Base-by-base conservation (phyloP, 257 asterid genomes). In the Ehretia macrophylla region DNA sequence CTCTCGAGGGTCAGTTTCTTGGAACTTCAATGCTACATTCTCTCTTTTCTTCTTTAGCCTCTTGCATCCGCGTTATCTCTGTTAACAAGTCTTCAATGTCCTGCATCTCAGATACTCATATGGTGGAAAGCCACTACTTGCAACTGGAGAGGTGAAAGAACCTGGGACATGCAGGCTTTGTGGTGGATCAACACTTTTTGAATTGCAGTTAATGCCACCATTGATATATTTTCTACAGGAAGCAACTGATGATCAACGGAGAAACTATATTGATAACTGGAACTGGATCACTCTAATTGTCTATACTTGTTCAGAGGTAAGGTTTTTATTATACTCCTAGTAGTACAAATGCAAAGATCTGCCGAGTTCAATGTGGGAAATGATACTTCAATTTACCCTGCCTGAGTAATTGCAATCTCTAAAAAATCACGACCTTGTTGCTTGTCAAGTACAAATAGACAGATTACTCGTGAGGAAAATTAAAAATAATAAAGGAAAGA, bases 151-250 rank as follows among this genome's bases (percentile, higher is more conserved):
- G 50, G 69, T 44, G 23, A 68, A 65, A 52, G 78, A 74, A 63
- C 75, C 83, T 0, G 95, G 83, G 47, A 60, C 11, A 9, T 91
- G 98, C 78, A 58, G 57, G 56, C 71, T 71, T 8, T 91, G 98
- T 67, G 96, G 96, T 56, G 92, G 64, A 39, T 32, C 77, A 37
- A 79, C 90, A 68, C 88, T 75, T 44, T 88, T 77, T 50, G 98
- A 88, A 72, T 67, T 91, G 98, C 98, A 91, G 77, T 63, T 91
- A 71, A 85, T 91, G 98, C 85, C 95, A 3, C 89, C 98, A 6
- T 5, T 85, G 55, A 72, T 91, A 63, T 91, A 71, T 77, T 91
- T 88, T 86, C 77, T 85, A 72, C 90, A 77, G 40, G 85, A 85
- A 70, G 83, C 77, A 45, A 72, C 87, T 12, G 66, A 86, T 59